Evolutionary conservation across 1,284 basidiomycete genomes (phyloP).

Genomic region (Melampsora medusae): DNA sequence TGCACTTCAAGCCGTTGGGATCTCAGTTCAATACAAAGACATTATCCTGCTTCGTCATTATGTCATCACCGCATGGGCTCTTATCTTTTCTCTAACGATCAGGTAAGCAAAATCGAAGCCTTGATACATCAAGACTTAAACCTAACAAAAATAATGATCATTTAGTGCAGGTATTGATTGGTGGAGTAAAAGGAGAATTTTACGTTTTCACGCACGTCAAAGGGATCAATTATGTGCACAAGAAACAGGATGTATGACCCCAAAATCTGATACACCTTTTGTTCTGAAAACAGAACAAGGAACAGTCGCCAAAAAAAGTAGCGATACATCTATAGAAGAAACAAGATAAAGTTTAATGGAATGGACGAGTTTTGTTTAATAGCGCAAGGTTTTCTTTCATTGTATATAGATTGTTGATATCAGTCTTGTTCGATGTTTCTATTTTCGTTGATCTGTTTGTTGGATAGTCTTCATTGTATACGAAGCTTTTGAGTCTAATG

Average conservation of each 20-base stretch:
- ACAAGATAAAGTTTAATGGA: too few relatives aligned
- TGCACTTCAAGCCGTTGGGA: background rate
- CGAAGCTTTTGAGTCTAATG: too few relatives aligned
- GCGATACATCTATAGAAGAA: too few relatives aligned
- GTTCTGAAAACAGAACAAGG: background rate
- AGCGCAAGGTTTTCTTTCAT: too few relatives aligned
- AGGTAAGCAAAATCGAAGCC: background rate
- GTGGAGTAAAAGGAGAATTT: background rate
- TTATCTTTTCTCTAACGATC: background rate
- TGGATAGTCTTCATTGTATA: too few relatives aligned
- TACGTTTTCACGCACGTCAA: background rate
- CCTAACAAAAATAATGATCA: background rate
- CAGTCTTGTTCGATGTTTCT: too few relatives aligned
- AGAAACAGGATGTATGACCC: background rate
- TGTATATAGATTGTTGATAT: too few relatives aligned
- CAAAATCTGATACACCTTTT: background rate
- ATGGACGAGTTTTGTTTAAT: too few relatives aligned
- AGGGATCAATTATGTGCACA: background rate
- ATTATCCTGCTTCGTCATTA: background rate
- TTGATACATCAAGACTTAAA: background rate
- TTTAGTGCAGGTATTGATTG: background rate
- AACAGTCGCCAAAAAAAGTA: background rate
- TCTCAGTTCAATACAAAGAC: background rate
- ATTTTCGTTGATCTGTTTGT: too few relatives aligned
- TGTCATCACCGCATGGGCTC: background rate